Evolutionary conservation across 805 yeast species (phyloP).

Genomic region (Saccharomycopsis selenospora): DNA sequence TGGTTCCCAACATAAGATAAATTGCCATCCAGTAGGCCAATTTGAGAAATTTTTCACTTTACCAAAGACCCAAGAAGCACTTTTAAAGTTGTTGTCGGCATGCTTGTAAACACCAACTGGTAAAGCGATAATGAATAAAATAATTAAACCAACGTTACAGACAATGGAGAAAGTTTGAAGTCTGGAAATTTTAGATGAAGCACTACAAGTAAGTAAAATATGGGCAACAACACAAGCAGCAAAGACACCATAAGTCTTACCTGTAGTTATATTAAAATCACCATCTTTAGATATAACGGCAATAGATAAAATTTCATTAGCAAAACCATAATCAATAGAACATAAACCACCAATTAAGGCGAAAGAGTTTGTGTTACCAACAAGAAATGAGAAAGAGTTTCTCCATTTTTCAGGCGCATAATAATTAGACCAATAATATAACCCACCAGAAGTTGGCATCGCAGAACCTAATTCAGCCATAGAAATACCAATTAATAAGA

Average conservation of each 20-base stretch:
- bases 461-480: slow-evolving; percentile 64
- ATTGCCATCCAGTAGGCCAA: slow-evolving; percentile 57
- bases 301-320: slow-evolving; percentile 50
- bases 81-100: neutral
- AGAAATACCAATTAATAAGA: slow-evolving; percentile 50
- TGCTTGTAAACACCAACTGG: slow-evolving; percentile 41
- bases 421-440: slow-evolving; percentile 61
- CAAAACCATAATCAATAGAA: slow-evolving; percentile 64
- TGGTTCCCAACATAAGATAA: slow-evolving; percentile 50
- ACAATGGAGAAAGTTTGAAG: slow-evolving; percentile 54
- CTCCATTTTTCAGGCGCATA: slow-evolving; percentile 51
- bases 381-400: slow-evolving; percentile 50
- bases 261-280: slow-evolving; percentile 45
- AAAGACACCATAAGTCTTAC: slow-evolving; percentile 55
- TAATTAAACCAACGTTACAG: slow-evolving; percentile 45
- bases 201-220: slow-evolving; percentile 44
- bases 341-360: slow-evolving; percentile 63
- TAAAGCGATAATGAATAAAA: slow-evolving; percentile 52
- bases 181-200: slow-evolving; percentile 50
- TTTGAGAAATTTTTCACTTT: slow-evolving; percentile 34
- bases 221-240: slow-evolving; percentile 53
- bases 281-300: slow-evolving; percentile 51
- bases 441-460: slow-evolving; percentile 70
- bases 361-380: slow-evolving; percentile 61
- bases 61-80: neutral